A percentile compares a stretch with the other conserved stretches of the same genome.
Evolutionary conservation across 2,329 filamentous ascomycete genomes (phyloP).

Genomic region (Penicillium digitatum): DNA sequence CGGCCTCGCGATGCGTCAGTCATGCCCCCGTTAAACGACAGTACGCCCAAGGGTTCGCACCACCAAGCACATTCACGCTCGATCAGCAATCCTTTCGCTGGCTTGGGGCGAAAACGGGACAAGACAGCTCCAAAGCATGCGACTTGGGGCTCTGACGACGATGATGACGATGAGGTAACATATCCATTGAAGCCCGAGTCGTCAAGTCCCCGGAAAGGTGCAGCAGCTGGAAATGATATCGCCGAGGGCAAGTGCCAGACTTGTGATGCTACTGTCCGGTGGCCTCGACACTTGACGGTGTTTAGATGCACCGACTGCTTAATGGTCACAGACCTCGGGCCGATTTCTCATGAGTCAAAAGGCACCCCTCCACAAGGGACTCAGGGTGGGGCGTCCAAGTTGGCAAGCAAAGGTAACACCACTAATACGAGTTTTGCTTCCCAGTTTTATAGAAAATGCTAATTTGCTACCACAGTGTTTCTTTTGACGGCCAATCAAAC

Average conservation of each 20-base stretch:
- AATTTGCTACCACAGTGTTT: constrained; percentile 28
- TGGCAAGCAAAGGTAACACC: constrained; percentile 12
- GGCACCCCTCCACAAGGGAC: constrained; percentile 3
- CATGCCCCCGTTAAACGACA: constrained; percentile 21
- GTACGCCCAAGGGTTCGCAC: constrained; percentile 13
- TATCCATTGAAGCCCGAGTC: constrained; percentile 34
- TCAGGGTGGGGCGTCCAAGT: neutral
- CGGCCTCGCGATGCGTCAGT: constrained; percentile 27
- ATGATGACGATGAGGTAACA: constrained; percentile 35
- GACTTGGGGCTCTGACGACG: constrained; percentile 46
- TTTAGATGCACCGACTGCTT: constrained; percentile 82
- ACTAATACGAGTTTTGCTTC: neutral
- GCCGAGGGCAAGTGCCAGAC: constrained; percentile 76
- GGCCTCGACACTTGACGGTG: constrained; percentile 67
- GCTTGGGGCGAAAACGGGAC: constrained; percentile 49
- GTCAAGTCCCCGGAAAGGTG: constrained; percentile 40
- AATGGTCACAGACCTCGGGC: constrained; percentile 75
- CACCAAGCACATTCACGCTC: constrained; percentile 57
- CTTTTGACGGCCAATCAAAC: constrained; percentile 60
- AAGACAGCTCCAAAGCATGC: constrained; percentile 49
- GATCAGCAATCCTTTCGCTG: constrained; percentile 71
- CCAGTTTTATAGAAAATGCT: neutral
- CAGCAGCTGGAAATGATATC: constrained; percentile 54
- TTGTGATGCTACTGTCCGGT: constrained; percentile 74
- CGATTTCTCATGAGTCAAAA: constrained; percentile 28